These are phyloP conservation scores for Aspergillus sp. DNA, from an alignment of 2,329 filamentous ascomycete genomes.

Conservation along the genomic window DNA sequence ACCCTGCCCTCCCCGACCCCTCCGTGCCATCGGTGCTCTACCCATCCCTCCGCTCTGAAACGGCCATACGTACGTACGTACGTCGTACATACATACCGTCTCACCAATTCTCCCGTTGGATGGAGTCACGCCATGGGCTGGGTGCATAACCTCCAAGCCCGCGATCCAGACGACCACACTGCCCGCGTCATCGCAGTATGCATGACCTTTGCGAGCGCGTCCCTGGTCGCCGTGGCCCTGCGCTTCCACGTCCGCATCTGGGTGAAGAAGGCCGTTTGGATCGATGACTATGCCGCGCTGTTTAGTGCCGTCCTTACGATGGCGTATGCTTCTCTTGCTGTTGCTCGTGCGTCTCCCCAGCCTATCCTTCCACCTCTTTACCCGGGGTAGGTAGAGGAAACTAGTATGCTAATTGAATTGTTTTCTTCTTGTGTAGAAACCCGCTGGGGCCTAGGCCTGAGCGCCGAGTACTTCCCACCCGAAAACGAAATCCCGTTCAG, in stretches of 20 bases:
- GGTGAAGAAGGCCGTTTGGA: slow-evolving; percentile 21
- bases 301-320: slow-evolving; percentile 20
- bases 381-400: no score
- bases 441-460: not conserved
- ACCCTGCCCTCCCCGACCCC: no score
- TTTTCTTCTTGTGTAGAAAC: not conserved
- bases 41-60: no score
- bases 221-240: slow-evolving; percentile 24
- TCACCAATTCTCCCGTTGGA: no score
- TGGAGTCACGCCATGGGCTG: slow-evolving; percentile 23
- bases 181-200: slow-evolving; percentile 23
- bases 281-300: slow-evolving; percentile 29
- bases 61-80: no score
- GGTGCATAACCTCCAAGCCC: slow-evolving; percentile 28
- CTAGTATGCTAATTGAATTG: not conserved
- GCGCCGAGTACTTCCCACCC: not conserved
- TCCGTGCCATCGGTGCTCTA: no score
- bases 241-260: slow-evolving; percentile 26
- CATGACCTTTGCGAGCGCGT: slow-evolving; percentile 22
- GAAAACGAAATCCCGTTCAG: not conserved
- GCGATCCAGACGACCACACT: slow-evolving; percentile 23
- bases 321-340: slow-evolving; percentile 18
- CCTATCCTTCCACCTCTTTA: no score
- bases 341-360: slow-evolving; percentile 20
- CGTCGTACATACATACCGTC: no score